Evolutionary conservation across 2,329 filamentous ascomycete genomes (phyloP), one percentile per base, ranked within the genome.

Genomic region (Trichoderma oligosporum): DNA sequence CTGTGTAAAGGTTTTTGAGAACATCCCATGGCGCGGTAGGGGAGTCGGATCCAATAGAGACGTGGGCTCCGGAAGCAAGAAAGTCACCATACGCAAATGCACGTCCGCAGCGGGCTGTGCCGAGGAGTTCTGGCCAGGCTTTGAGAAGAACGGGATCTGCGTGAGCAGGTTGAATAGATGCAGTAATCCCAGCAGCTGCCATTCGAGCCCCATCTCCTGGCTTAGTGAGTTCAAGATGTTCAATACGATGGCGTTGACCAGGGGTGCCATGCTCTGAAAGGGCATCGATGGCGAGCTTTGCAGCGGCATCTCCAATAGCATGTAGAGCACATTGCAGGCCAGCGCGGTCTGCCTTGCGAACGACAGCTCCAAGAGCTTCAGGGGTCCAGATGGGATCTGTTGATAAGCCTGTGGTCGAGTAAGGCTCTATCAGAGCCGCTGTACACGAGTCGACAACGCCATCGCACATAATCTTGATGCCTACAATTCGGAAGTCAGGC

Each of bases 401-500:
- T n/a, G 51, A 45, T 25, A 45, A 16, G 29, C 51, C 51, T n/a
- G 39, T 54, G 3, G 51, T 54, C 7, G 27, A 54, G 22, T 54
- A 54, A 27, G 51, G 51, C 29, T 54, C 51, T 35, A 54, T 24
- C n/a, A 54, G 18, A 45, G 51, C 51, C 7, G 51, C 51, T 3
- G 51, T 54, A n/a, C 51, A 54, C 9, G 51, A 54, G 16, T 54
- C 51, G 24, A 54, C 39, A 27, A 54, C 51, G 14, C 51, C 51
- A 22, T 54, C 51, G 29, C 51, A 54, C 39, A 54, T 54, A 24
- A 54, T 54, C 22, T 54, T 54, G 29, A 54, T 54, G 29, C 51
- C 51, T 12, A 54, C 51, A 27, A 54, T 54, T 5, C 51, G 51
- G 5, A 54, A 54, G 51, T 54, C 51, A 14, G 51, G 51, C 2